phyloP scores from a whole-genome alignment of 768 basidiomycete genomes.

The Mycena crocata region DNA sequence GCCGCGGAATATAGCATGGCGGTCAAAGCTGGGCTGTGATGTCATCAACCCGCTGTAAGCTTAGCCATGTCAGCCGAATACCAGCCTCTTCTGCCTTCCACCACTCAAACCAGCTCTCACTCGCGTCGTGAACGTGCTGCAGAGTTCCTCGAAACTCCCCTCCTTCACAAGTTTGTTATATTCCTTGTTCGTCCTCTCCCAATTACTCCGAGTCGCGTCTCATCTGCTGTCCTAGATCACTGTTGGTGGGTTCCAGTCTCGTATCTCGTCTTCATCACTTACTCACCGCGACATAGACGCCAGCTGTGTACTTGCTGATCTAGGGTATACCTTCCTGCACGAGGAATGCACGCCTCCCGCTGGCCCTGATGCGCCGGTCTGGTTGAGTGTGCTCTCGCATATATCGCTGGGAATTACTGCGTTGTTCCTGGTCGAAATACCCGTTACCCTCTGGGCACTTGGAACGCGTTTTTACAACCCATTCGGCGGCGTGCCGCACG shows the following conservation, averaged over 20 bases:
- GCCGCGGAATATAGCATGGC: not conserved
- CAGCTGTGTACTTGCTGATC: conserved; percentile 76
- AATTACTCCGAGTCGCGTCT: not conserved
- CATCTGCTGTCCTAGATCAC: conserved; percentile 35
- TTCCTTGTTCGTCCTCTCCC: conserved; percentile 58
- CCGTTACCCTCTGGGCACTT: conserved; percentile 73
- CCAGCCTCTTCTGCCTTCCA: conserved; percentile 51
- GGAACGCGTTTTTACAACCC: conserved; percentile 75
- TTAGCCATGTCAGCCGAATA: conserved; percentile 52
- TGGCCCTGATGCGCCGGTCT: conserved; percentile 59
- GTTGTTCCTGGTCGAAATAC: conserved; percentile 83
- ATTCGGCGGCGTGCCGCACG: conserved; percentile 62
- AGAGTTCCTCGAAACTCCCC: conserved; percentile 61
- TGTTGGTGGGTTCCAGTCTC: conserved; percentile 16
- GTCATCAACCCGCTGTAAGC: not conserved
- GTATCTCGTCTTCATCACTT: not conserved
- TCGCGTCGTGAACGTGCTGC: conserved; percentile 52
- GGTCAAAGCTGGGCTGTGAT: not conserved
- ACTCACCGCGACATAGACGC: conserved; percentile 70
- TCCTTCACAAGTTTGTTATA: conserved; percentile 69
- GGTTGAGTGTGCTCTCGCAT: conserved; percentile 72
- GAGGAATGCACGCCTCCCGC: conserved; percentile 58
- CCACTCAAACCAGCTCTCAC: not conserved
- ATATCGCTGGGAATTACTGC: conserved; percentile 77
- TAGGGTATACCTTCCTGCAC: conserved; percentile 74